Evolutionary conservation across 2,329 filamentous ascomycete genomes (phyloP), one percentile per base, ranked within the genome.

Genomic region (Ophiosphaerella narmari): DNA sequence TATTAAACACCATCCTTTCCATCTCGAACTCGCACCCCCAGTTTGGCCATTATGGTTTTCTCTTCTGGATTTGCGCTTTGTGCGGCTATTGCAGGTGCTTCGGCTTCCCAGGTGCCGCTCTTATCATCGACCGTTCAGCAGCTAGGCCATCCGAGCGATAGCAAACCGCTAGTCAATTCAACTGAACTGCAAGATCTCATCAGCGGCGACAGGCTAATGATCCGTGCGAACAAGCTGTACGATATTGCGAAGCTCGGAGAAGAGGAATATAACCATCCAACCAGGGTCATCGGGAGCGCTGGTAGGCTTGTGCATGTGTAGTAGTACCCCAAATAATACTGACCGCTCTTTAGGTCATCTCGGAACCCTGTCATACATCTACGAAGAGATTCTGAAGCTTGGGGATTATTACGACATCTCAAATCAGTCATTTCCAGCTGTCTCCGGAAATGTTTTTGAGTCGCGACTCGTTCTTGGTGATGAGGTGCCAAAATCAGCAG

Each of bases 221-320:
- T 48, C 11, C 63, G 69, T 26, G 65, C 71, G 7, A 67, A 72
- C 57, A 67, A 71, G 54, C 50, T 77, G 42, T 75, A 72, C 42
- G 65, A 72, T 46, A 72, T 75, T 36, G 75, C 75, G 3, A 77
- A 77, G 52, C 67, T 76, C 39, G 71, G 74, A 5, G 70, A 74
- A 9, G 59, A 61, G 8, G 75, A 74, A 38, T 75, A 76, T 61
- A 74, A 77, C 43, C 73, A 74, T 39, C 76, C 75, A n/a, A 71
- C 76, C 7, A 67, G 72, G 52, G 68, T 72, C 14, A 72, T 72
- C 39, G 69, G 69, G 23, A 71, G 68, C 55, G 67, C 57, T 50
- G 69, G 69, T 72, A 68, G 9, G 58, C 44, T 21, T 32, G 16
- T 12, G 16, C 59, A 61, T 54, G 58, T 66, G 58, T 46, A 16